Percentiles rank a stretch among this genome's conserved stretches.
Conservation (phyloP, 345 rosid genomes). For the Litchi chinensis region DNA sequence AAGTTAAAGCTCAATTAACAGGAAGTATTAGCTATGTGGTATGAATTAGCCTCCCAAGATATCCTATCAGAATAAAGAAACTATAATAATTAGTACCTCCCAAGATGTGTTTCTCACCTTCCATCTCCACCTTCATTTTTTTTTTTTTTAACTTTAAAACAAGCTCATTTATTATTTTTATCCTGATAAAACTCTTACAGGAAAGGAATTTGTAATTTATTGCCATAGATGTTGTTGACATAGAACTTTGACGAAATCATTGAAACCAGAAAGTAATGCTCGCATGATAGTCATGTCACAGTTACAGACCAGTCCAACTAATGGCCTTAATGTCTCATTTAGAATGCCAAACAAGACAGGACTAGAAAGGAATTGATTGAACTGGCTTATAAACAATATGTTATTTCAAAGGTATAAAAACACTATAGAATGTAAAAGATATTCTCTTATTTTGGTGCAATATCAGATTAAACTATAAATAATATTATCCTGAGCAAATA, state of each 20-base stretch:
- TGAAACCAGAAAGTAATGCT: background rate
- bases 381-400: background rate
- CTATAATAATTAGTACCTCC: background rate
- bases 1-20: background rate
- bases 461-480: no score
- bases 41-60: background rate
- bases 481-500: background rate
- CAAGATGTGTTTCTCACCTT: background rate
- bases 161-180: background rate
- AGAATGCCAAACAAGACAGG: background rate
- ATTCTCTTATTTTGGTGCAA: background rate
- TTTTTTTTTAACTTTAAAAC: background rate
- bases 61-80: no score
- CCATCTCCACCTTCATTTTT: background rate
- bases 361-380: background rate
- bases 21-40: background rate
- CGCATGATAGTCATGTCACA: no score
- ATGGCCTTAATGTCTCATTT: no score
- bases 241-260: background rate
- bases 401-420: background rate
- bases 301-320: no score
- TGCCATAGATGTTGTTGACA: background rate
- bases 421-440: background rate
- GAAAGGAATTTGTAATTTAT: background rate
- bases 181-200: background rate